These are phyloP conservation scores for Hordeum pubiflorum DNA, from an alignment of 202 grass and related monocot species.

Conservation along the genomic window DNA sequence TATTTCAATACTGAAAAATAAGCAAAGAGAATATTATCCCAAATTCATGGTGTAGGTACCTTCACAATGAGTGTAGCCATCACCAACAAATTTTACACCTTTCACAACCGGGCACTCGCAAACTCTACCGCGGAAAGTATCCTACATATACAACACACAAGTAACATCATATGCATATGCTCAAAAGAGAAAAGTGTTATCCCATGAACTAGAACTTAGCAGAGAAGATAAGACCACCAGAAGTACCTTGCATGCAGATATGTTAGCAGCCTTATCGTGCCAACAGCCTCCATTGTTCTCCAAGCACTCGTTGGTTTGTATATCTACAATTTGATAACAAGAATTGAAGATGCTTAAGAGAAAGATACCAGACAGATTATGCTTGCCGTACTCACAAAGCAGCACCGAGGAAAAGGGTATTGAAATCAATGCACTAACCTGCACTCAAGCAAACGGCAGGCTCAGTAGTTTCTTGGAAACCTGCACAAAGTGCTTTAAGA, in stretches of 20 bases:
- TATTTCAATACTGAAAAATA: neutral
- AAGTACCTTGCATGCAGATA: constrained; percentile 90
- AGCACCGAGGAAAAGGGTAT: neutral
- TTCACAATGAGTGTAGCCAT: constrained; percentile 92
- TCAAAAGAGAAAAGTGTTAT: neutral
- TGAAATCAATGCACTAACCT: constrained; percentile 32
- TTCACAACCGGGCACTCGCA: constrained; percentile 72
- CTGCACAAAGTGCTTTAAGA: constrained; percentile 96
- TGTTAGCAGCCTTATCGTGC: constrained; percentile 73
- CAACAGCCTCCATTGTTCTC: constrained; percentile 97
- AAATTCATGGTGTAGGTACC: constrained; percentile 33
- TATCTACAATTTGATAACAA: constrained; percentile 33
- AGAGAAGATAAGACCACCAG: constrained; percentile 2
- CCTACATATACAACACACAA: constrained; percentile 39
- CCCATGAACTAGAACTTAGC: neutral
- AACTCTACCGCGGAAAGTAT: constrained; percentile 89
- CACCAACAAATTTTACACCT: constrained; percentile 84
- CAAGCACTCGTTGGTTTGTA: constrained; percentile 96
- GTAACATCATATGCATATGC: neutral
- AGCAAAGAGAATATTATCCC: neutral
- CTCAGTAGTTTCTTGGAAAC: constrained; percentile 76
- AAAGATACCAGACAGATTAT: neutral
- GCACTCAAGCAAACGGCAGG: constrained; percentile 73
- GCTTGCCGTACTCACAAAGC: neutral
- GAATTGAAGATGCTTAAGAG: neutral